phyloP scores from a whole-genome alignment of 1,284 basidiomycete species.

The Ustilago loliicola region DNA sequence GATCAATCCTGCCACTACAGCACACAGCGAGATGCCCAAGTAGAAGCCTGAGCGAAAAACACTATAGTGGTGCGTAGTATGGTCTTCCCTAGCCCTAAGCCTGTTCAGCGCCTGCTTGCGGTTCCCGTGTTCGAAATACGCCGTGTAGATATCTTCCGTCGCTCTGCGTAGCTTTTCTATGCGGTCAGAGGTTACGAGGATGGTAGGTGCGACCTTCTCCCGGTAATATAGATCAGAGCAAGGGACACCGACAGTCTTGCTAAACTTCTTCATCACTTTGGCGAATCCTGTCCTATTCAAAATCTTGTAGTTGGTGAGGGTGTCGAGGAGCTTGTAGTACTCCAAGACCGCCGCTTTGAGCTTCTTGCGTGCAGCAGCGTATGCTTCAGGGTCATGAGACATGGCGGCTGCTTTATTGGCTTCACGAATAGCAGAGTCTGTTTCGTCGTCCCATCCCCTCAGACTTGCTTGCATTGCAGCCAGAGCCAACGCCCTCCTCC shows the following conservation, averaged over 20 bases:
- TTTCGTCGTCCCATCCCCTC: conserved; percentile 48
- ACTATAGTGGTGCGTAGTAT: conserved; percentile 77
- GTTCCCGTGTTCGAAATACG: conserved; percentile 79
- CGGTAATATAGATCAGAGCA: conserved; percentile 79
- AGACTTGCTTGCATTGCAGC: conserved; percentile 52
- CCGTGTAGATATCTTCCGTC: conserved; percentile 68
- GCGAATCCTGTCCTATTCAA: conserved; percentile 90
- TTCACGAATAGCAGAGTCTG: conserved; percentile 46
- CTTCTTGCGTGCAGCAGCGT: conserved; percentile 83
- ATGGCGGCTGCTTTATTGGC: conserved; percentile 63
- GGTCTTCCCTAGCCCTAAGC: conserved; percentile 75
- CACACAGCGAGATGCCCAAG: conserved; percentile 84
- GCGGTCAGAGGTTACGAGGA: conserved; percentile 74
- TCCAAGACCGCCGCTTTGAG: conserved; percentile 86
- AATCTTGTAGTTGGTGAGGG: conserved; percentile 79
- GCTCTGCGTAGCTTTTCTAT: conserved; percentile 80
- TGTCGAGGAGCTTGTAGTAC: conserved; percentile 82
- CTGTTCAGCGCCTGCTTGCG: conserved; percentile 81
- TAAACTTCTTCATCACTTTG: conserved; percentile 90
- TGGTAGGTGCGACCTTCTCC: conserved; percentile 76
- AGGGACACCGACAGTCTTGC: conserved; percentile 81
- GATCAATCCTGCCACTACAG: conserved; percentile 79
- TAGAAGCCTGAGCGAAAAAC: conserved; percentile 77
- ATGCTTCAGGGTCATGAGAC: conserved; percentile 80
- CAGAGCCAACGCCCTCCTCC: conserved; percentile 59